phyloP scores from a whole-genome alignment of 257 asterid species.

The Hygrophila difformis region DNA sequence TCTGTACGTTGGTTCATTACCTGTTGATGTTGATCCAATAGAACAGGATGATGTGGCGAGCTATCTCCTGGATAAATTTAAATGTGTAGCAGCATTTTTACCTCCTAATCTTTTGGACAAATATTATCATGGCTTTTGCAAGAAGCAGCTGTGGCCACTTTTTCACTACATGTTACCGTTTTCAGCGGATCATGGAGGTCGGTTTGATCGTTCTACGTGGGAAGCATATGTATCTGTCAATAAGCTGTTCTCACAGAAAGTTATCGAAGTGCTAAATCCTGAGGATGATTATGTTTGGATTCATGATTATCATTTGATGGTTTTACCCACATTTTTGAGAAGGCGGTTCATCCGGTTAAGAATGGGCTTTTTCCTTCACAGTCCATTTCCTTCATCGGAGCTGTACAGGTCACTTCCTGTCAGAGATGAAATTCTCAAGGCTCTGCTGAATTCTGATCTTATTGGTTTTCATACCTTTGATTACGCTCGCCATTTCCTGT shows the following conservation, averaged over 20 bases:
- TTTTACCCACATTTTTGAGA: slow-evolving; percentile 77
- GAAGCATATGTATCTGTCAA: slow-evolving; percentile 79
- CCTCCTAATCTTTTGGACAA: slow-evolving; percentile 63
- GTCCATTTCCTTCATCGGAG: slow-evolving; percentile 93
- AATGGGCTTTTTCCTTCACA: slow-evolving; percentile 93
- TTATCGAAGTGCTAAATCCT: slow-evolving; percentile 76
- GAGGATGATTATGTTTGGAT: slow-evolving; percentile 90
- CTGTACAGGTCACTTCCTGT: slow-evolving; percentile 86
- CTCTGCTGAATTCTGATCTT: slow-evolving; percentile 74
- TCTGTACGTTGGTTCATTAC: slow-evolving; percentile 37
- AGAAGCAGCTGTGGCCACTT: slow-evolving; percentile 82
- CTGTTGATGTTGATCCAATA: slow-evolving; percentile 48
- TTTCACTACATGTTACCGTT: slow-evolving; percentile 81
- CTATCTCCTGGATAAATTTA: slow-evolving; percentile 63
- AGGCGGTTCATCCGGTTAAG: slow-evolving; percentile 65
- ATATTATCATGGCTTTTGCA: slow-evolving; percentile 73
- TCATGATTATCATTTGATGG: slow-evolving; percentile 90
- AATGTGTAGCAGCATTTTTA: slow-evolving; percentile 66
- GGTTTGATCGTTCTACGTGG: slow-evolving; percentile 80
- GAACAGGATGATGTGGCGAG: slow-evolving; percentile 63
- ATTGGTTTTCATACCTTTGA: slow-evolving; percentile 93
- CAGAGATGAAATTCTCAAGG: slow-evolving; percentile 83
- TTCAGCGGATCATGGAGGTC: slow-evolving; percentile 71
- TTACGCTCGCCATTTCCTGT: slow-evolving; percentile 88
- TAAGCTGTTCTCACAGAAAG: slow-evolving; percentile 75